These are phyloP conservation scores for Sabuloglossum arenarium DNA, from an alignment of 495 filamentous ascomycete genomes.

Conservation along the genomic window DNA sequence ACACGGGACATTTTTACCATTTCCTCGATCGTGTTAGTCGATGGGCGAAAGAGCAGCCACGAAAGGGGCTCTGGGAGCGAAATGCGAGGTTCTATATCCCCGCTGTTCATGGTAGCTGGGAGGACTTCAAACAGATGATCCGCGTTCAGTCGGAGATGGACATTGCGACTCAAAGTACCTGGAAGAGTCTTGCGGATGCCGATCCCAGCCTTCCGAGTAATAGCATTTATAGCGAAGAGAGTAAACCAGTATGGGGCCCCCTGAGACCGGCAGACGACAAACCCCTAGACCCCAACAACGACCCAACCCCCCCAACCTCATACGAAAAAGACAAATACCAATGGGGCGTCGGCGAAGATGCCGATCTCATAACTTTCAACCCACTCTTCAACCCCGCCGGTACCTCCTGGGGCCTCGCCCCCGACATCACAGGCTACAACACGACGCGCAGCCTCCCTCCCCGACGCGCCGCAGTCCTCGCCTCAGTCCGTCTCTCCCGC, in stretches of 20 bases:
- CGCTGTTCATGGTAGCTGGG: slow-evolving; percentile 70
- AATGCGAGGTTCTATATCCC: slow-evolving; percentile 85
- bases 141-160: slow-evolving; percentile 67
- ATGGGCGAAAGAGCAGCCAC: slow-evolving; percentile 69
- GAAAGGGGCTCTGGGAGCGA: slow-evolving; percentile 87
- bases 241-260: slow-evolving; percentile 73
- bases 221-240: slow-evolving; percentile 30
- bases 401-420: slow-evolving; percentile 69
- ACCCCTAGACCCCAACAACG: slow-evolving; percentile 46
- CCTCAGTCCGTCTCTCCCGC: slow-evolving; percentile 60
- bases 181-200: background rate
- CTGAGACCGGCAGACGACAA: slow-evolving; percentile 43
- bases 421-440: slow-evolving; percentile 85
- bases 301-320: slow-evolving; percentile 46
- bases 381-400: slow-evolving; percentile 80
- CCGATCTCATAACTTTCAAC: slow-evolving; percentile 84
- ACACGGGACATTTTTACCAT: slow-evolving; percentile 92
- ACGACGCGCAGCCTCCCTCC: slow-evolving; percentile 41
- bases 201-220: slow-evolving; percentile 8
- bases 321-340: slow-evolving; percentile 60
- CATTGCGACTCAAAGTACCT: background rate
- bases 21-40: slow-evolving; percentile 49
- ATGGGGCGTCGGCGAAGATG: slow-evolving; percentile 85
- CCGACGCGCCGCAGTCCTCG: slow-evolving; percentile 74
- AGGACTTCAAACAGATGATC: slow-evolving; percentile 85